phyloP scores from a whole-genome alignment of 1,284 basidiomycete genomes.

The Apiotrichum siamense region DNA sequence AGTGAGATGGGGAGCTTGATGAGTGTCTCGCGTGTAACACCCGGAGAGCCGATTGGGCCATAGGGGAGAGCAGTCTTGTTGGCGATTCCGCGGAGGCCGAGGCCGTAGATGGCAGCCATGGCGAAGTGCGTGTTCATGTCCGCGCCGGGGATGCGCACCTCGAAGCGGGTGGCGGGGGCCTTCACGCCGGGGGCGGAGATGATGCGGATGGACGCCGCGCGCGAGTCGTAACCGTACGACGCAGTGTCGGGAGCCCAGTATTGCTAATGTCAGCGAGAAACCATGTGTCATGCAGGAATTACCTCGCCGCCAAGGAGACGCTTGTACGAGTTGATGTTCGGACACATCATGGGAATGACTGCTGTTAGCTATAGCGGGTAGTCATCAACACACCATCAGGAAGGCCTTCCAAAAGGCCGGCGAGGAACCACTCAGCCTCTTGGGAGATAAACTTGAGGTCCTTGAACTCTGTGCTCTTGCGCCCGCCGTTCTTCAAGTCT shows the following conservation, averaged over 20 bases:
- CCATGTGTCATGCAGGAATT: conserved; percentile 5
- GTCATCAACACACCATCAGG: conserved; percentile 63
- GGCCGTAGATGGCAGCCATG: conserved; percentile 73
- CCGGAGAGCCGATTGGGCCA: conserved; percentile 57
- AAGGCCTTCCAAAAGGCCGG: conserved; percentile 80
- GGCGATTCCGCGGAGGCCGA: conserved; percentile 81
- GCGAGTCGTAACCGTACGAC: conserved; percentile 86
- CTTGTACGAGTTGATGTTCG: conserved; percentile 96
- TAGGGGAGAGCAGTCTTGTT: conserved; percentile 64
- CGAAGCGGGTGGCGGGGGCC: conserved; percentile 73
- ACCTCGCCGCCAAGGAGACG: conserved; percentile 86
- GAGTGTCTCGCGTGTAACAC: conserved; percentile 48
- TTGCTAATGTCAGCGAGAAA: conserved; percentile 42
- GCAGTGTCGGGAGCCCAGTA: conserved; percentile 93
- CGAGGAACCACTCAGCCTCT: conserved; percentile 85
- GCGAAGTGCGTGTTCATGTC: conserved; percentile 85
- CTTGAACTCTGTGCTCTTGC: conserved; percentile 63
- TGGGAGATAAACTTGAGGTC: conserved; percentile 80
- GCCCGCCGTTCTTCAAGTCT: conserved; percentile 58
- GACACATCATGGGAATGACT: conserved; percentile 60
- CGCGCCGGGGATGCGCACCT: conserved; percentile 89
- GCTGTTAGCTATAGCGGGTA: not conserved
- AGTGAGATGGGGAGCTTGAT: conserved; percentile 70
- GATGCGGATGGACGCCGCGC: conserved; percentile 82
- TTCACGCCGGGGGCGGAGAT: conserved; percentile 82